Base-by-base conservation (phyloP, 1,284 basidiomycete species). In the Veloporphyrellus conicus region DNA sequence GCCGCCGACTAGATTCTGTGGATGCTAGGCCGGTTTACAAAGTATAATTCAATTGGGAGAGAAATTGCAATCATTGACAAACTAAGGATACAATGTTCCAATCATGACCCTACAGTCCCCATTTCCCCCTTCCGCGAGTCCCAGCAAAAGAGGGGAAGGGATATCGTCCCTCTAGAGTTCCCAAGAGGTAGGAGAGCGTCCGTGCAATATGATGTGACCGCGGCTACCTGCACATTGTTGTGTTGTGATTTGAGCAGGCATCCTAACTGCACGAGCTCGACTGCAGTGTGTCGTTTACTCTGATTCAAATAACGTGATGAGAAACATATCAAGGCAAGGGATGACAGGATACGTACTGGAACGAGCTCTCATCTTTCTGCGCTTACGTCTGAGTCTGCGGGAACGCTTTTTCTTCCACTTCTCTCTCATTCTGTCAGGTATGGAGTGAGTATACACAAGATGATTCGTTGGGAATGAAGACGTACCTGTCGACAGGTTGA, bases 361-460 rank as follows among this genome's bases (percentile, higher is more conserved):
- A 71, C 87, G 87, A 56, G 87, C 87, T 71, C 87, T 82, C 87
- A 90, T 90, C 78, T 90, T 90, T 86, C 87, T 83, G 76, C 87
- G 85, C 66, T 90, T 90, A 71, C 87, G 84, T 66, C 87, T 78
- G 74, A 90, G 87, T 69, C 87, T 87, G 71, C 87, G 82, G 58
- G 87, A 88, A 68, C 87, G 80, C 77, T 90, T 90, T 74, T 90
- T 90, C 81, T 89, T 90, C 87, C 87, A 90, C 82, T 90, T 90
- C 72, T 89, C 87, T 87, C 86, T 88, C 86, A 89, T 89, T 57
- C 79, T 83, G 50, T 11, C 16, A 19, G 3, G 34, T 16, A 9
- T 0, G 5, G 1, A 0, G 32, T 59, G 44, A 53, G 37, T 10
- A 34, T 31, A 20, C 10, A 15, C 14, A 10, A 3, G 16, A 6